Evolutionary conservation across 345 rosid species (phyloP), one percentile per base, ranked within the genome.

Genomic region (Tarenaya hassleriana): DNA sequence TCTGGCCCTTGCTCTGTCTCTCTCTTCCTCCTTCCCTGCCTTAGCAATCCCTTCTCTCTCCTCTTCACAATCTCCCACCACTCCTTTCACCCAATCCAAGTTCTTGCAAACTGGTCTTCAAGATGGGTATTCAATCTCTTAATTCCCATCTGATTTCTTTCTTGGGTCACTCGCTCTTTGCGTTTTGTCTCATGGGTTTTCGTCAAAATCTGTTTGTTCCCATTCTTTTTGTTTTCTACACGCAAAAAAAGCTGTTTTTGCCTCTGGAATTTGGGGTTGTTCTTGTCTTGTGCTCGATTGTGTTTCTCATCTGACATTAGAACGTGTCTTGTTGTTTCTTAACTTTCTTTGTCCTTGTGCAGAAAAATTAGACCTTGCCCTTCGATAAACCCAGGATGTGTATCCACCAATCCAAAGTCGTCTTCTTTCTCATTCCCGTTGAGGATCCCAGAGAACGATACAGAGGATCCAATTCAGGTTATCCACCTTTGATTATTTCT

Each of bases 281-380:
- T 34, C 20, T 55, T 49, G 29, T 24, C 20, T n/a, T 31, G 18
- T 4, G 37, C 32, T 40, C 42, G 3, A 12, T 16, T 1, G 5
- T 24, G 14, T 1, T 1, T 18, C 1, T 6, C 41, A 5, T 3
- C 7, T 18, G 9, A 9, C 29, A 24, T 5, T 2, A 24, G 29
- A 24, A 7, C n/a, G n/a, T n/a, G 18, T 41, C 31, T 19, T 4
- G 1, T 16, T 11, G 40, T 27, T 1, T 48, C 7, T 2, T 37
- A 5, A 13, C 4, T 34, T 41, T 19, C 16, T 8, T 46, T 29
- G 7, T 0, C 5, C 1, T 16, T 41, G 35, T 67, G 62, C 64
- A 82, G 98, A 69, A 91, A 84, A 71, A 84, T 84, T 56, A 73
- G 88, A 55, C 86, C 96, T 54, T 91, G 96, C 51, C 98, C 98